Base-by-base conservation (phyloP, 768 basidiomycete species). In the Basidioascus undulatus region DNA sequence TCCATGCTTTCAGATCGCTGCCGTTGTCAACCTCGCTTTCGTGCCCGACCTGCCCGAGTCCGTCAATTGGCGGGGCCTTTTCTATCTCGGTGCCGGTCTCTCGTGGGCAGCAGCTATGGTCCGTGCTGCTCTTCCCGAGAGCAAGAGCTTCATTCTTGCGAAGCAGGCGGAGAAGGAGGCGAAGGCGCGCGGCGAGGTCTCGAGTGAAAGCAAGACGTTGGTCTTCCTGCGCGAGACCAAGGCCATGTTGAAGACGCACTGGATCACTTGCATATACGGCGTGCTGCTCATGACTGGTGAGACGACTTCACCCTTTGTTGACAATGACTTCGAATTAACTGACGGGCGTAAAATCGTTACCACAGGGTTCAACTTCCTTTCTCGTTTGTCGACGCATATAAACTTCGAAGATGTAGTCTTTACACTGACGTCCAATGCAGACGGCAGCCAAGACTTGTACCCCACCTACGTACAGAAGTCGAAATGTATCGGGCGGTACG, bases 61-160 rank as follows among this genome's bases (percentile, higher is more conserved):
- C 32, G n/a, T n/a, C n/a, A n/a, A n/a, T n/a, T 89, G 86, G 86
- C 64, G 83, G 28, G 58, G 66, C 4, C 59, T 92, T 15, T 89
- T 87, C 64, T 92, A 76, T 72, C 67, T 72, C 30, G 76, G 70
- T 1, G 57, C 76, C 3, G 75, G 74, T 10, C 65, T 84, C 41
- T 72, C 71, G 0, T 55, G 69, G 5, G 70, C 76, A 36, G 73
- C 81, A 1, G 84, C 80, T 0, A 41, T 62, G 4, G 44, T 86
- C 41, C 66, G 83, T 16, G 61, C 67, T 0, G 18, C 67, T 27
- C 56, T 89, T 0, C 87, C 87, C 0, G 87, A 94, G 59, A 78
- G 74, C 26, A 64, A 68, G 43, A 62, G 68, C 41, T 89, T 83
- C 63, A n/a, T n/a, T n/a, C 47, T 78, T 33, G 62, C 67, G 27